A percentile compares a stretch with the other conserved stretches of the same genome.
phyloP scores from a whole-genome alignment of 73 alveolate species.

The Paramecium sonneborni region DNA sequence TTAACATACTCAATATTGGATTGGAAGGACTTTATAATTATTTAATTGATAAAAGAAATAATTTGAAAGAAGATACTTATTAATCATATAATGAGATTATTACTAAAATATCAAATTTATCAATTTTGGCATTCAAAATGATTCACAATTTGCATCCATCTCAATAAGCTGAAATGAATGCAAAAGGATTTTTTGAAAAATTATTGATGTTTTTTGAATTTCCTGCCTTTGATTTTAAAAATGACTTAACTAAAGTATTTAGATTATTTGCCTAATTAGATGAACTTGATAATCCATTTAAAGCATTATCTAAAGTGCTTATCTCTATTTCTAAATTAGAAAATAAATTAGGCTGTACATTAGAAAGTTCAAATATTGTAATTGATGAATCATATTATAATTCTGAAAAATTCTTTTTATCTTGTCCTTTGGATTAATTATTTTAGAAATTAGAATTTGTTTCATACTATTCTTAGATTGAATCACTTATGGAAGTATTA shows the following conservation, averaged over 20 bases:
- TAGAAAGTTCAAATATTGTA: background rate
- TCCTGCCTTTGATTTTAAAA: conserved; percentile 23
- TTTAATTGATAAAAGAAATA: background rate
- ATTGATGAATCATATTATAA: background rate
- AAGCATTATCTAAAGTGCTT: background rate
- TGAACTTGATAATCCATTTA: background rate
- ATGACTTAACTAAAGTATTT: background rate
- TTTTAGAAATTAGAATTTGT: background rate
- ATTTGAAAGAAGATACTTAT: background rate
- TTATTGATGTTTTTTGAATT: background rate
- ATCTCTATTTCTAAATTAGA: background rate
- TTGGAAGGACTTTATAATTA: background rate
- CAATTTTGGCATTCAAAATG: background rate
- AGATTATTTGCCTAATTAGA: conserved; percentile 7
- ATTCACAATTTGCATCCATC: background rate
- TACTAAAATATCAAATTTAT: background rate
- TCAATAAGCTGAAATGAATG: conserved; percentile 3
- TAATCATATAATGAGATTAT: background rate
- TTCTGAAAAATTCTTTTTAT: background rate
- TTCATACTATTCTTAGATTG: background rate
- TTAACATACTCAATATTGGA: background rate
- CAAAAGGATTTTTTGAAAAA: background rate
- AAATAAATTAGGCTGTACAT: background rate
- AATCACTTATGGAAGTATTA: background rate
- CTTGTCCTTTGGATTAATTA: background rate